A percentile compares a stretch with the other conserved stretches of the same genome.
phyloP scores from a whole-genome alignment of 139 green algal genomes.

The Limnomonas spitsbergensis region DNA sequence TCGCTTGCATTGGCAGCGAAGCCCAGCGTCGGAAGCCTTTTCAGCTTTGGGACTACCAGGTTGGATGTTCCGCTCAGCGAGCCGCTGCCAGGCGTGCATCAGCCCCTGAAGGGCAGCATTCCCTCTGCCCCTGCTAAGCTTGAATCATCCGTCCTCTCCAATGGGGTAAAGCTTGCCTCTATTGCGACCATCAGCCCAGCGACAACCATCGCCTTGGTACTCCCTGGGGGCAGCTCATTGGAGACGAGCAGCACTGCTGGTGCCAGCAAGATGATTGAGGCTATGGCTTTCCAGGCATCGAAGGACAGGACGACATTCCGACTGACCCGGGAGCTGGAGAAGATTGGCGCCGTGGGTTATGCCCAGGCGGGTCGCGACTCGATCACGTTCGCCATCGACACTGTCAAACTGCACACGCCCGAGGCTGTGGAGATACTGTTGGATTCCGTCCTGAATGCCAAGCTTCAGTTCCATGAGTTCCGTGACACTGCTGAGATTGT shows the following conservation, averaged over 20 bases:
- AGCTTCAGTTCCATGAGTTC: slow-evolving; percentile 52
- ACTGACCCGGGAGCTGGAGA: slow-evolving; percentile 61
- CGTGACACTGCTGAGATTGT: slow-evolving; percentile 32
- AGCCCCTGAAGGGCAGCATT: background rate
- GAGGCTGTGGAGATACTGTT: slow-evolving; percentile 55
- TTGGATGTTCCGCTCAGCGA: slow-evolving; percentile 1
- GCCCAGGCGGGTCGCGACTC: slow-evolving; percentile 40
- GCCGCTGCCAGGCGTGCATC: slow-evolving; percentile 5
- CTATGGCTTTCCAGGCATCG: slow-evolving; percentile 62
- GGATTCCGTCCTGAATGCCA: slow-evolving; percentile 50
- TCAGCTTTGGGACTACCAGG: slow-evolving; percentile 2
- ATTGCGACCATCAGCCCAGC: slow-evolving; percentile 34
- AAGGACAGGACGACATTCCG: slow-evolving; percentile 49
- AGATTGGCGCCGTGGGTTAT: slow-evolving; percentile 45
- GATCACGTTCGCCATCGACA: slow-evolving; percentile 38
- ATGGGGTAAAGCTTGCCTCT: slow-evolving; percentile 32
- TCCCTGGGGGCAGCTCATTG: slow-evolving; percentile 36
- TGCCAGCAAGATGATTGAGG: slow-evolving; percentile 48
- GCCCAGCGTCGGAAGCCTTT: background rate
- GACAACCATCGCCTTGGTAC: slow-evolving; percentile 34
- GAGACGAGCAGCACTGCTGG: slow-evolving; percentile 42
- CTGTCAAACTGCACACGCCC: slow-evolving; percentile 34
- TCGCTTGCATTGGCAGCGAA: background rate
- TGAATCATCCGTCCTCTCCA: background rate
- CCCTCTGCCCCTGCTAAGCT: slow-evolving; percentile 17